Percentiles rank a stretch among this genome's conserved stretches.
phyloP scores from a whole-genome alignment of 176 grass and related monocot species.

The Oryza meyeriana region DNA sequence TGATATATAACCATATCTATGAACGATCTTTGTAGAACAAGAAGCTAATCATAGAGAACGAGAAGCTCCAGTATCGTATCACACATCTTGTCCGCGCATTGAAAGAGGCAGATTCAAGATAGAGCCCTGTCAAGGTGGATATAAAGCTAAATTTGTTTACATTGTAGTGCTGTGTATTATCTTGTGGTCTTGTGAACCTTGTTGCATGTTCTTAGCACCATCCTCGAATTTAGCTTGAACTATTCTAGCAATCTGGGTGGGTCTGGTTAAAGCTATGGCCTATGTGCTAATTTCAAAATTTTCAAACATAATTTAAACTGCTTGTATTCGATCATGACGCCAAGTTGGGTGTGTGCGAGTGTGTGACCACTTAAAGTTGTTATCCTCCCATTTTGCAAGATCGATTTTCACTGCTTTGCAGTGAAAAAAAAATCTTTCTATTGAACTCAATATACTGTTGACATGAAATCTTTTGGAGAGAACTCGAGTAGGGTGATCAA shows the following conservation, averaged over 20 bases:
- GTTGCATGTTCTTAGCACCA: too few relatives aligned
- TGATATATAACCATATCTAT: not conserved
- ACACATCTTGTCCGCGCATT: constrained; percentile 62
- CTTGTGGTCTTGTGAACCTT: not conserved
- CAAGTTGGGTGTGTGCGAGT: too few relatives aligned
- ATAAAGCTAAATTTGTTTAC: not conserved
- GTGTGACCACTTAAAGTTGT: not conserved
- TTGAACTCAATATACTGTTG: not conserved
- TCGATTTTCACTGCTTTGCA: not conserved
- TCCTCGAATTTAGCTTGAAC: not conserved
- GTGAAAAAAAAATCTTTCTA: not conserved
- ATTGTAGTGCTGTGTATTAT: not conserved
- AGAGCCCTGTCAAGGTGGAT: constrained; percentile 22
- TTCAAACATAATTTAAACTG: not conserved
- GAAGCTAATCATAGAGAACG: constrained; percentile 60
- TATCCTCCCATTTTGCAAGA: not conserved
- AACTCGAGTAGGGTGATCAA: not conserved
- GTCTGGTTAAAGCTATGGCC: not conserved
- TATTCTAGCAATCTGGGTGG: not conserved
- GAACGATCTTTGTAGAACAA: constrained; percentile 53
- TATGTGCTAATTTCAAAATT: not conserved
- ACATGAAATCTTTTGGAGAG: not conserved
- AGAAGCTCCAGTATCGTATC: constrained; percentile 77
- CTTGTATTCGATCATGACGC: not conserved
- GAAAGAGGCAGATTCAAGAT: constrained; percentile 52